A percentile compares a stretch with the other conserved stretches of the same genome.
These are phyloP conservation scores for Auricularia auricula-judae DNA, from an alignment of 768 basidiomycete species.

Conservation along the genomic window DNA sequence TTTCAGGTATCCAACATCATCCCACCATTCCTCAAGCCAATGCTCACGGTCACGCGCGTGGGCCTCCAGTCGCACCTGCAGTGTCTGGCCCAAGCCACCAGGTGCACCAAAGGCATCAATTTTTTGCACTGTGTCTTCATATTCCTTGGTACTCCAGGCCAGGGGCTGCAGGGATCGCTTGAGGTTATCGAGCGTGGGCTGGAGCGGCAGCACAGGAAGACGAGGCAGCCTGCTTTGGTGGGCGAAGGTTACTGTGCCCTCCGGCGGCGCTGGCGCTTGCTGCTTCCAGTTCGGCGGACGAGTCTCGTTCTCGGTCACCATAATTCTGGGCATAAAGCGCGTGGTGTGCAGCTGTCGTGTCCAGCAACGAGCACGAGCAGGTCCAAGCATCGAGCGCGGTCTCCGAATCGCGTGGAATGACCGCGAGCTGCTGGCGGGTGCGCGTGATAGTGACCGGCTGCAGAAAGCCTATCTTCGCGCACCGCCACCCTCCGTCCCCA, in stretches of 20 bases:
- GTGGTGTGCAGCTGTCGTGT: background rate
- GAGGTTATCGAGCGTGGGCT: conserved; percentile 53
- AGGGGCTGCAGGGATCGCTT: conserved; percentile 65
- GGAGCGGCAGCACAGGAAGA: conserved; percentile 67
- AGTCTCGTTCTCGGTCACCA: background rate
- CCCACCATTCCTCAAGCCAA: conserved; percentile 97
- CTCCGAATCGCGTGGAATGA: too few species aligned
- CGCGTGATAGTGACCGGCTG: too few species aligned
- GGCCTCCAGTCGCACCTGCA: conserved; percentile 55
- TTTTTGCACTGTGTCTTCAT: conserved; percentile 38
- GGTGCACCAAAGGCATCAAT: conserved; percentile 57
- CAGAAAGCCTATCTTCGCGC: too few species aligned
- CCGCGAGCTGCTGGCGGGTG: too few species aligned
- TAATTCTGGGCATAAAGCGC: background rate
- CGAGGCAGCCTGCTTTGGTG: conserved; percentile 51
- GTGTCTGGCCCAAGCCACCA: conserved; percentile 20
- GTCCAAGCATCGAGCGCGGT: too few species aligned
- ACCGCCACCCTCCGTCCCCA: too few species aligned
- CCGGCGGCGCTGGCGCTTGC: conserved; percentile 46
- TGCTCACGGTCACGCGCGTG: conserved; percentile 41
- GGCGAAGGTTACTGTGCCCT: conserved; percentile 49
- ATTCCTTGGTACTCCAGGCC: conserved; percentile 52
- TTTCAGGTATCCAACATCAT: conserved; percentile 67
- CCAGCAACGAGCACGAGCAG: background rate
- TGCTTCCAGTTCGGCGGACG: conserved; percentile 49